Evolutionary conservation across 2,329 filamentous ascomycete species (phyloP), one percentile per base, ranked within the genome.

Genomic region (Paecilomyces niveus): DNA sequence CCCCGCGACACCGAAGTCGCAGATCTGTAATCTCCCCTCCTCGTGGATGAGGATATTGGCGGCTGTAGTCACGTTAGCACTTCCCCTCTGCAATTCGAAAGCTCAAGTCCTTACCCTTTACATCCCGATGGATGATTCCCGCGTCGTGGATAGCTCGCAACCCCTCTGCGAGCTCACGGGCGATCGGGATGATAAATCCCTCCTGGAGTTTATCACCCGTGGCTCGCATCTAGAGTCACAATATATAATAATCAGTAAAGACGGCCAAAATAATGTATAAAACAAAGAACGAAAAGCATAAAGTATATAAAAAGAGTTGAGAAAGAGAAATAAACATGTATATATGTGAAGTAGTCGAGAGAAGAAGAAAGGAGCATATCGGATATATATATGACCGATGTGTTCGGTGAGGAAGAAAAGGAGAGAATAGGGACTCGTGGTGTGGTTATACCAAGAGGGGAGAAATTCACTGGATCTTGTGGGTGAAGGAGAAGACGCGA

Each of bases 1-100:
- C n/a, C 83, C 84, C 35, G 85, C 83, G 26, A 88, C 83, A 61
- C 85, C 85, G 65, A 88, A 88, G 64, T 88, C 85, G 66, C 85
- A 86, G 32, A 88, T 78, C 63, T 87, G 81, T 2, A 88, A 74
- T 33, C 80, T 76, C 6, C 85, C 85, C 63, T 85, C 81, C 71
- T 88, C 85, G 33, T 83, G 81, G 52, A 88, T 82, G 57, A 87
- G 76, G 15, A 88, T 78, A 63, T 88, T 88, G 57, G 83, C 84
- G 67, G 81, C 82, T 82, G 58, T 29, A n/a, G 21, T 8, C 8
- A 9, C 3, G n/a, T 45, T n/a, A 45, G 39, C 39, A 18, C 15
- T 21, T n/a, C 15, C 4, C 22, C 8, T 51, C 22, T 18, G n/a
- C 39, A 18, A 54, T 24, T 22, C 7, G 10, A 18, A 33, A 18